A percentile compares a stretch with the other conserved stretches of the same genome.
These are phyloP conservation scores for Prunella vulgaris DNA, from an alignment of 257 asterid genomes.

Conservation along the genomic window DNA sequence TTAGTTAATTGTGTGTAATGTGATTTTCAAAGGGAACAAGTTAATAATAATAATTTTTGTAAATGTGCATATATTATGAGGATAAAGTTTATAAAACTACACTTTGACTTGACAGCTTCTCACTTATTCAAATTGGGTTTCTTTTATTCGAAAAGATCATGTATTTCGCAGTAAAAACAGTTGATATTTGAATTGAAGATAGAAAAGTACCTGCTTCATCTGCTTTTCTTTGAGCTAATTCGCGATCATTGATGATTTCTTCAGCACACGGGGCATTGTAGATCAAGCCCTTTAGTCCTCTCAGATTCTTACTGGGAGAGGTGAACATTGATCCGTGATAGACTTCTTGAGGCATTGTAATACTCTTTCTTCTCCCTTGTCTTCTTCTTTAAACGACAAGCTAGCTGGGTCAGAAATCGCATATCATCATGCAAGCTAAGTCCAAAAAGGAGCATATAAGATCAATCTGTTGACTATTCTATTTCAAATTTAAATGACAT, in stretches of 20 bases:
- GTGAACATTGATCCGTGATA: conserved; percentile 30
- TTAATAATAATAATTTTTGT: too few relatives aligned
- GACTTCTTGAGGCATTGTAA: conserved; percentile 67
- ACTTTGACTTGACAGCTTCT: neutral
- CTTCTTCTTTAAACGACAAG: neutral
- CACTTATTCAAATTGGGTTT: too few relatives aligned
- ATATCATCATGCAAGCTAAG: conserved; percentile 6
- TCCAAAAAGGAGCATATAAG: neutral
- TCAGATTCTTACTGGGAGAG: conserved; percentile 58
- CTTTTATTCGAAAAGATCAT: too few relatives aligned
- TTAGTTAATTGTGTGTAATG: too few relatives aligned
- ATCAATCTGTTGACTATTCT: conserved; percentile 8
- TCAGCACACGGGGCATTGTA: conserved; percentile 40
- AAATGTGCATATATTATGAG: too few relatives aligned
- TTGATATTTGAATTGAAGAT: too few relatives aligned
- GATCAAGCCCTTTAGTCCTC: conserved; percentile 59
- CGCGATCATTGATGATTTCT: conserved; percentile 62
- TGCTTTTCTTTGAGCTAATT: conserved; percentile 82
- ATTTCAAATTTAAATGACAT: neutral
- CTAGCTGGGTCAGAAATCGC: neutral
- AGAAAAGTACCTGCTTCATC: conserved; percentile 69
- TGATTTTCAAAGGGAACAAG: too few relatives aligned
- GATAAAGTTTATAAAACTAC: too few relatives aligned
- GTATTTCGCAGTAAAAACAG: neutral
- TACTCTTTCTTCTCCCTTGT: neutral